Percentiles rank a stretch among this genome's conserved stretches.
Evolutionary conservation across 768 basidiomycete genomes (phyloP).

Genomic region (Termitomyces sp.): DNA sequence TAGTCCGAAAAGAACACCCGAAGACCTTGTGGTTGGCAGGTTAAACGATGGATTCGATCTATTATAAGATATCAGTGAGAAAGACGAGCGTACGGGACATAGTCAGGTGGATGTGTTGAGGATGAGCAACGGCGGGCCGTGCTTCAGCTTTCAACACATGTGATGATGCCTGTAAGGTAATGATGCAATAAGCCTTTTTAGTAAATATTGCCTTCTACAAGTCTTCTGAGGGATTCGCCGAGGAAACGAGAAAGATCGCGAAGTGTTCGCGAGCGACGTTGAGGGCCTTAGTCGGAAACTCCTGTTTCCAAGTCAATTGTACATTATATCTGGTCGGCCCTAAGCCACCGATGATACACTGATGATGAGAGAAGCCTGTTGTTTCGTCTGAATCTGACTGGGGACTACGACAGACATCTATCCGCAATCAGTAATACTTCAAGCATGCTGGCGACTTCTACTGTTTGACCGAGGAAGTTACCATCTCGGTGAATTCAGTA

Average conservation of each 20-base stretch:
- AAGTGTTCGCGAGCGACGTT: neutral
- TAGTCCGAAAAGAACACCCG: neutral
- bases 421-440: neutral
- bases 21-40: neutral
- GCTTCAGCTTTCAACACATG: neutral
- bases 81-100: neutral
- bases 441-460: neutral
- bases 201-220: no score
- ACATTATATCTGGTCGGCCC: neutral
- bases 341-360: neutral
- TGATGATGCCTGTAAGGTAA: neutral
- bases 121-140: neutral
- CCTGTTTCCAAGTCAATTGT: no score
- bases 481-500: neutral
- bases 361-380: no score
- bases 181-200: neutral
- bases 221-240: neutral
- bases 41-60: neutral
- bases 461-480: neutral
- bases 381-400: no score
- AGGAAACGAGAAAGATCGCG: neutral
- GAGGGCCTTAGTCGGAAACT: no score
- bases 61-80: neutral
- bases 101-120: neutral
- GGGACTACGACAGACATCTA: no score